Conservation (phyloP, 108 stramenopile species). For the Fistulifera solaris region DNA sequence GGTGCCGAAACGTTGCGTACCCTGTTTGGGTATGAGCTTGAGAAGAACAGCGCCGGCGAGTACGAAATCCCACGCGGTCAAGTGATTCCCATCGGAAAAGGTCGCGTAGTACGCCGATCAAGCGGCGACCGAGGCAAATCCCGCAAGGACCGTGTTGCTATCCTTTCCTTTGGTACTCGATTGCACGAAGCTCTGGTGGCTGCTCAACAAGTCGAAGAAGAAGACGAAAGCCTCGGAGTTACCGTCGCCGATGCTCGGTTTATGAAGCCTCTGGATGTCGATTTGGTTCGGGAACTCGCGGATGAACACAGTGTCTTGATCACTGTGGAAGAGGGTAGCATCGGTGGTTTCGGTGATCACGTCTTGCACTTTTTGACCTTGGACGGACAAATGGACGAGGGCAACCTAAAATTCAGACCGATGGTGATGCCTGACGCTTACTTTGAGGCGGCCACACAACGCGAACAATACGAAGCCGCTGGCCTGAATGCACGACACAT, state of each 20-base stretch:
- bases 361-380: slow-evolving; percentile 91
- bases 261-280: slow-evolving; percentile 94
- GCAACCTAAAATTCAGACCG: slow-evolving; percentile 86
- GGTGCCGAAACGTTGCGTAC: slow-evolving; percentile 79
- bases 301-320: slow-evolving; percentile 85
- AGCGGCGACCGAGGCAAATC: slow-evolving; percentile 65
- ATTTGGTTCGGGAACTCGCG: slow-evolving; percentile 83
- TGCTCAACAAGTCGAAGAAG: slow-evolving; percentile 84
- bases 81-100: slow-evolving; percentile 86
- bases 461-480: slow-evolving; percentile 95
- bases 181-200: slow-evolving; percentile 83
- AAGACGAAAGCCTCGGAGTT: slow-evolving; percentile 69
- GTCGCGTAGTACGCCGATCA: slow-evolving; percentile 78
- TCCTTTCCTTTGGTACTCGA: slow-evolving; percentile 88
- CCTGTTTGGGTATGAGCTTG: slow-evolving; percentile 79
- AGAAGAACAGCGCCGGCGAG: slow-evolving; percentile 28
- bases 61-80: slow-evolving; percentile 68
- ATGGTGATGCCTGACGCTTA: slow-evolving; percentile 95
- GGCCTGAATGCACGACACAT: slow-evolving; percentile 91
- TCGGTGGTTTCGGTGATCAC: slow-evolving; percentile 93
- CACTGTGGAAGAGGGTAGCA: slow-evolving; percentile 91
- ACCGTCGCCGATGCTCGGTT: slow-evolving; percentile 95
- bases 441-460: slow-evolving; percentile 93
- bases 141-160: slow-evolving; percentile 79
- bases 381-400: slow-evolving; percentile 88